Percentiles rank a stretch among this genome's conserved stretches.
Conservation (phyloP, 495 filamentous ascomycete genomes). For the Pseudevernia furfuracea region DNA sequence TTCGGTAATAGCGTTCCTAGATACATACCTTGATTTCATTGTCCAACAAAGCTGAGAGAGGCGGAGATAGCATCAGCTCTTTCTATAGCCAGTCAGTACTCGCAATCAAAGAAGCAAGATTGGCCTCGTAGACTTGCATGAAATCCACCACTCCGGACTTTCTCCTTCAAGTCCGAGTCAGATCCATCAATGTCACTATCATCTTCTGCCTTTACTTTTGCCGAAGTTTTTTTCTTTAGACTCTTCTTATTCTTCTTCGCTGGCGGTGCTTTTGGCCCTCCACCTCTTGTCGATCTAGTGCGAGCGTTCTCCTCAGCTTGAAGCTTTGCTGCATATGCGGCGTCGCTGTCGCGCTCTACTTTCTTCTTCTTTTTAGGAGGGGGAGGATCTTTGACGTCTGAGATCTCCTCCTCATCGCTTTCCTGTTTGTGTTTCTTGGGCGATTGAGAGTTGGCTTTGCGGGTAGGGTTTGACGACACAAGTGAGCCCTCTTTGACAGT, state of each 20-base stretch:
- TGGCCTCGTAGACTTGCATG: slow-evolving; percentile 44
- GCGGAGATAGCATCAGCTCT: slow-evolving; percentile 56
- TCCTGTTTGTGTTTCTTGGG: slow-evolving; percentile 56
- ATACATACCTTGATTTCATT: slow-evolving; percentile 52
- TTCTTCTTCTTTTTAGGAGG: slow-evolving; percentile 49
- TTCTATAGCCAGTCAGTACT: slow-evolving; percentile 39
- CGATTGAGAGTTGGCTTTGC: slow-evolving; percentile 42
- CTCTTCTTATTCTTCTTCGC: slow-evolving; percentile 54
- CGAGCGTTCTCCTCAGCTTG: slow-evolving; percentile 85
- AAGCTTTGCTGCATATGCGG: slow-evolving; percentile 72
- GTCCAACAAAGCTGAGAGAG: slow-evolving; percentile 55
- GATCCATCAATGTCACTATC: slow-evolving; percentile 67
- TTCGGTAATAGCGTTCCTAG: not conserved
- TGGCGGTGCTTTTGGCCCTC: slow-evolving; percentile 47
- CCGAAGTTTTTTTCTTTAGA: slow-evolving; percentile 58
- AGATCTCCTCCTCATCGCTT: slow-evolving; percentile 42
- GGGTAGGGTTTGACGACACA: slow-evolving; percentile 38
- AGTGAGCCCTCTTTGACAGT: slow-evolving; percentile 17
- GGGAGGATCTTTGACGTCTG: slow-evolving; percentile 40
- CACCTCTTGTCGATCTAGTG: slow-evolving; percentile 64
- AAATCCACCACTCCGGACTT: slow-evolving; percentile 57
- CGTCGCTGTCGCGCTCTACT: slow-evolving; percentile 64
- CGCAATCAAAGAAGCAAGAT: not conserved
- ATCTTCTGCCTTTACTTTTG: slow-evolving; percentile 67
- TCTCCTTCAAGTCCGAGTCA: slow-evolving; percentile 52